phyloP scores from a whole-genome alignment of 345 rosid species.

The Excoecaria agallocha region DNA sequence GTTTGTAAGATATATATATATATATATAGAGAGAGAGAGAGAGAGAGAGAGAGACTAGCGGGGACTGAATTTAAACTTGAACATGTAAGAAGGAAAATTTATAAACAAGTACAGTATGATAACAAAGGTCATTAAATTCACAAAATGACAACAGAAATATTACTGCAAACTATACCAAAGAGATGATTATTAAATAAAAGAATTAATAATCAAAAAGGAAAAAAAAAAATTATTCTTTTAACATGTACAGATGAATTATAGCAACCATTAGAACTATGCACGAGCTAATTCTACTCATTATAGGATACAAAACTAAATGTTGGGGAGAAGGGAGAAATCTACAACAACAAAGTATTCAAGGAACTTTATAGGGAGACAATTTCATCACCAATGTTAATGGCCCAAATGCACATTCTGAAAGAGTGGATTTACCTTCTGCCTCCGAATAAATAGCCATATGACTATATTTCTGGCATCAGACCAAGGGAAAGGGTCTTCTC shows the following conservation, averaged over 20 bases:
- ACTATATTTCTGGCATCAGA: not conserved
- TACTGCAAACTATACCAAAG: not conserved
- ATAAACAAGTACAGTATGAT: too few species aligned
- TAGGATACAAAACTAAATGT: not conserved
- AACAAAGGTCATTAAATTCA: too few species aligned
- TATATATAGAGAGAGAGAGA: too few species aligned
- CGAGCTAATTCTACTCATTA: not conserved
- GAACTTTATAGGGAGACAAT: not conserved
- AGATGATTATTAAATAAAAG: not conserved
- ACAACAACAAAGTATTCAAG: constrained; percentile 4
- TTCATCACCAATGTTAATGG: not conserved
- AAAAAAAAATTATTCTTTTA: constrained; percentile 2
- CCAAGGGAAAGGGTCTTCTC: not conserved
- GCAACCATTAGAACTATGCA: not conserved
- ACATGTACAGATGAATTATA: constrained; percentile 19
- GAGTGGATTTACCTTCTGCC: not conserved
- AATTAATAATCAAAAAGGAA: not conserved
- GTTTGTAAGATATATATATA: too few species aligned
- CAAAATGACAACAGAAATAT: not conserved
- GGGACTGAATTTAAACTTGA: too few species aligned
- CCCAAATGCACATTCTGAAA: not conserved
- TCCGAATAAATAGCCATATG: not conserved
- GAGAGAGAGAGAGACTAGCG: too few species aligned
- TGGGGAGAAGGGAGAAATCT: not conserved
- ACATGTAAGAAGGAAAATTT: too few species aligned